Percentiles rank a stretch among this genome's conserved stretches.
phyloP scores from a whole-genome alignment of 495 filamentous ascomycete species.

The Trichodelitschia bisporula region DNA sequence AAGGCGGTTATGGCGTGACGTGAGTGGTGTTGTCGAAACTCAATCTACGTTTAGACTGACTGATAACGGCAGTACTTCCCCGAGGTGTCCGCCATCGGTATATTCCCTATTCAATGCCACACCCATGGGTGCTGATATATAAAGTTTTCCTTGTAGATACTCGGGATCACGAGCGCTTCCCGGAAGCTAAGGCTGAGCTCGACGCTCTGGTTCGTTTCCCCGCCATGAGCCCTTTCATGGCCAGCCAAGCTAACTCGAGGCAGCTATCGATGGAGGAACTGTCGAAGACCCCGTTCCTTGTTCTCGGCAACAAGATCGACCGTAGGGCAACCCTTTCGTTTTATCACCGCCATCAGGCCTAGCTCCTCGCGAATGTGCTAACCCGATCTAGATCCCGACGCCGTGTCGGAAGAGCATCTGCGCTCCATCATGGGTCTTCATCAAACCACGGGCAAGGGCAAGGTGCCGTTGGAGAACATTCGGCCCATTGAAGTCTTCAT shows the following conservation, averaged over 20 bases:
- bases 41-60: conserved; percentile 1
- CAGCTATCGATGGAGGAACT: conserved; percentile 13
- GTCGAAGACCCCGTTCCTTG: conserved; percentile 75
- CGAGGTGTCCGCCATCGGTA: conserved; percentile 68
- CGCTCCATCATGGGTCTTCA: conserved; percentile 73
- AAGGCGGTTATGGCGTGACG: conserved; percentile 86
- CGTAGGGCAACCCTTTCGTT: conserved; percentile 10
- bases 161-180: conserved; percentile 81
- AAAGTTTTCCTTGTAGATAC: conserved; percentile 91
- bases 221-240: not conserved
- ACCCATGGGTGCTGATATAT: no score
- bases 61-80: conserved; percentile 37
- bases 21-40: not conserved
- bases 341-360: not conserved
- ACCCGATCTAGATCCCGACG: conserved; percentile 36
- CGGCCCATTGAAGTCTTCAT: conserved; percentile 90
- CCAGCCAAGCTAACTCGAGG: not conserved
- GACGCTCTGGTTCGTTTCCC: conserved; percentile 35
- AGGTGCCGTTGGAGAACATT: conserved; percentile 82
- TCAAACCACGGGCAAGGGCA: conserved; percentile 96
- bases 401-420: conserved; percentile 83
- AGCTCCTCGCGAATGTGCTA: not conserved
- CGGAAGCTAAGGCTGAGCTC: conserved; percentile 86
- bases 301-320: conserved; percentile 98
- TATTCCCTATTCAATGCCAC: no score